A percentile compares a stretch with the other conserved stretches of the same genome.
phyloP scores from a whole-genome alignment of 176 grass and related monocot genomes.

The Musa itinerans region DNA sequence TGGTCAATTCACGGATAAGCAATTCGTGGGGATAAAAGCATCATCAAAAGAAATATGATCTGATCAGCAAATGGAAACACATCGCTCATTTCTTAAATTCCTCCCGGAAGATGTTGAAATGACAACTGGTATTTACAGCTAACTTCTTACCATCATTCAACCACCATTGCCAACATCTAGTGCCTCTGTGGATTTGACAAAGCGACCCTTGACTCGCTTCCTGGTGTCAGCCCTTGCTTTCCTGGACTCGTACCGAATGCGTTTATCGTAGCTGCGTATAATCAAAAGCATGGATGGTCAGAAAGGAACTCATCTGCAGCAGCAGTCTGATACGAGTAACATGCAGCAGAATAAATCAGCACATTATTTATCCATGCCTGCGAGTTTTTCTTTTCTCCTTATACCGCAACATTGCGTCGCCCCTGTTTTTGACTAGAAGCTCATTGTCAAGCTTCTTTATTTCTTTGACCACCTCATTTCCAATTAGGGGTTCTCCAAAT shows the following conservation, averaged over 20 bases:
- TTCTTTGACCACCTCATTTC: slow-evolving; percentile 19
- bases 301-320: no score
- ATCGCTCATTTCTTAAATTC: neutral
- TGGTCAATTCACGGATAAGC: no score
- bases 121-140: neutral
- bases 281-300: neutral
- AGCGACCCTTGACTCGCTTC: slow-evolving; percentile 10
- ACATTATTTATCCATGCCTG: slow-evolving; percentile 30
- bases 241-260: slow-evolving; percentile 16
- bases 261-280: slow-evolving; percentile 7
- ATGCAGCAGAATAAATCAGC: no score
- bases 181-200: slow-evolving; percentile 9
- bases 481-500: slow-evolving; percentile 43
- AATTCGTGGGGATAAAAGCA: no score
- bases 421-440: slow-evolving; percentile 51
- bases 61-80: no score
- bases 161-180: neutral
- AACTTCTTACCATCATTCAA: neutral
- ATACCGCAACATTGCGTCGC: slow-evolving; percentile 74
- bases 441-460: slow-evolving; percentile 50
- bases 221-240: slow-evolving; percentile 18
- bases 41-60: no score
- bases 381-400: slow-evolving; percentile 84
- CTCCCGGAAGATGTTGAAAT: neutral
- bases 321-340: no score